A percentile compares a stretch with the other conserved stretches of the same genome.
Conservation (phyloP, 2,329 filamentous ascomycete genomes). For the Apiospora koreana region DNA sequence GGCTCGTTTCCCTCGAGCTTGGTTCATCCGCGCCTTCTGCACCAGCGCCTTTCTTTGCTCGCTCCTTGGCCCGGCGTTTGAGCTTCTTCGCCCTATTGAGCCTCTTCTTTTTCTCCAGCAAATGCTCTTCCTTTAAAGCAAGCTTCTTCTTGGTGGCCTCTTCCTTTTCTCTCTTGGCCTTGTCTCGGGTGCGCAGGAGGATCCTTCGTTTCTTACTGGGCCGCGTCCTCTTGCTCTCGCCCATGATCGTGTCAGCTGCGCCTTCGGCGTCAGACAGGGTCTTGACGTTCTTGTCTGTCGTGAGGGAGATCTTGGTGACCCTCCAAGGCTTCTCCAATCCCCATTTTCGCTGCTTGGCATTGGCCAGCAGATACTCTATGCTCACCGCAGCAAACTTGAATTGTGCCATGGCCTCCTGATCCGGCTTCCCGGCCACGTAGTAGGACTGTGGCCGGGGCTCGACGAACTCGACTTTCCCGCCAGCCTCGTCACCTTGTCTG, state of each 20-base stretch:
- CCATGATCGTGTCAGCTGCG: conserved; percentile 14
- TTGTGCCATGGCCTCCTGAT: conserved; percentile 36
- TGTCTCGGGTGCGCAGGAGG: conserved; percentile 46
- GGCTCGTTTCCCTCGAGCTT: conserved; percentile 6
- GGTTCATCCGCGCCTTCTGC: conserved; percentile 22
- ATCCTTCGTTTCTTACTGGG: conserved; percentile 63
- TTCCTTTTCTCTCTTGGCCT: conserved; percentile 42
- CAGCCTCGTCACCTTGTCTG: conserved; percentile 40
- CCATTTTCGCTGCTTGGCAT: conserved; percentile 49
- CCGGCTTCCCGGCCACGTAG: conserved; percentile 47
- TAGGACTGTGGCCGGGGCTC: conserved; percentile 43
- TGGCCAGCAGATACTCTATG: conserved; percentile 50
- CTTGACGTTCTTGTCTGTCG: conserved; percentile 25
- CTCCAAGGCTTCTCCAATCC: conserved; percentile 63
- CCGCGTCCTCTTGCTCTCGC: conserved; percentile 37
- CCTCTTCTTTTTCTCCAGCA: conserved; percentile 63
- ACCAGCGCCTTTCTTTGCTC: conserved; percentile 47
- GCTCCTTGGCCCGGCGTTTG: conserved; percentile 58
- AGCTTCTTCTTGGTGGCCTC: conserved; percentile 40
- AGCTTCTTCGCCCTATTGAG: conserved; percentile 62
- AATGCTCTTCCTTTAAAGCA: conserved; percentile 54
- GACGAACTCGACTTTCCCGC: conserved; percentile 41
- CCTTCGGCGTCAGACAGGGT: not conserved
- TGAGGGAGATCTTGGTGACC: conserved; percentile 46
- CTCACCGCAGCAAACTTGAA: conserved; percentile 51